phyloP scores from a whole-genome alignment of 176 grass and related monocot species.

The Cymbopogon citratus region DNA sequence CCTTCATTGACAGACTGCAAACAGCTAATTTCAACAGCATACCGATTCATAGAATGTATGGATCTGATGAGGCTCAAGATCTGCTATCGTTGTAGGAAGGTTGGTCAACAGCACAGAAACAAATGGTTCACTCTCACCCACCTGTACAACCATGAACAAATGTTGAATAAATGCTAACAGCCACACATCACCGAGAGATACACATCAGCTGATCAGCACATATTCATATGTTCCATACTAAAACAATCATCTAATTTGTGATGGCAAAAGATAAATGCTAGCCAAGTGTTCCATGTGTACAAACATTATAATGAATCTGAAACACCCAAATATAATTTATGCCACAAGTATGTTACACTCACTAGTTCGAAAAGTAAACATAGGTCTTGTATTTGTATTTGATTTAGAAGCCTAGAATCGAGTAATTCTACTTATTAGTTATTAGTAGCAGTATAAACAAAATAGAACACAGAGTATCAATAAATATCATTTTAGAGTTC shows the following conservation, averaged over 20 bases:
- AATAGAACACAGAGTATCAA: background rate
- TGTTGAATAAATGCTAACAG: background rate
- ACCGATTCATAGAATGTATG: slow-evolving; percentile 99
- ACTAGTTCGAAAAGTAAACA: background rate
- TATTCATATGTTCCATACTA: background rate
- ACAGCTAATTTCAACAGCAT: slow-evolving; percentile 21
- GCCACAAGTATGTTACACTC: background rate
- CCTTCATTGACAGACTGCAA: background rate
- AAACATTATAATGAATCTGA: background rate
- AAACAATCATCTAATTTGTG: background rate
- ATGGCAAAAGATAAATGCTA: background rate
- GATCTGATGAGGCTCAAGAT: slow-evolving; percentile 98
- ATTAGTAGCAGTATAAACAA: background rate
- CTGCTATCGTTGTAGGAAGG: slow-evolving; percentile 75
- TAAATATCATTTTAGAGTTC: background rate
- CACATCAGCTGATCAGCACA: background rate
- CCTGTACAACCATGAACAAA: slow-evolving; percentile 42
- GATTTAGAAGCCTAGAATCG: background rate
- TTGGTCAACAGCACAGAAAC: slow-evolving; percentile 75
- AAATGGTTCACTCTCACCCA: slow-evolving; percentile 96
- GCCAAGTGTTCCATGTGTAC: background rate
- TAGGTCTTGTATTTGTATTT: background rate
- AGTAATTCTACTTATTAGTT: background rate
- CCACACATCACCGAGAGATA: background rate
- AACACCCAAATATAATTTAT: background rate